A percentile compares a stretch with the other conserved stretches of the same genome.
These are phyloP conservation scores for Mortierella sp. DNA, from an alignment of 371 early-diverging fungal genomes.

Conservation along the genomic window DNA sequence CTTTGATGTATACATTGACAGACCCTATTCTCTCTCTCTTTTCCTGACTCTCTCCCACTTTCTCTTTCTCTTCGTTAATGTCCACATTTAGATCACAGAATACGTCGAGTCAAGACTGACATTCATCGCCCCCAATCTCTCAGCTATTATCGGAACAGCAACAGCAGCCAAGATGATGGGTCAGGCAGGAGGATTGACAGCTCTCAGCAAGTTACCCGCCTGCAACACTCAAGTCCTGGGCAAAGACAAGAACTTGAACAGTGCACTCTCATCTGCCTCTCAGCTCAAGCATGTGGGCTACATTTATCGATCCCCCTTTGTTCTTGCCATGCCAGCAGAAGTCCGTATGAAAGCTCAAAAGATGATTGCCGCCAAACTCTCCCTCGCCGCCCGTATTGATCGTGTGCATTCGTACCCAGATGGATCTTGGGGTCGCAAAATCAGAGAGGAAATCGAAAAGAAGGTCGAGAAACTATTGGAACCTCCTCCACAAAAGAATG, in stretches of 20 bases:
- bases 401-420: conserved; percentile 72
- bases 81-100: conserved; percentile 69
- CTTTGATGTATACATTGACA: no score
- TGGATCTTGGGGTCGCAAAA: conserved; percentile 74
- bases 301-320: conserved; percentile 80
- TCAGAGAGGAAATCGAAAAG: conserved; percentile 84
- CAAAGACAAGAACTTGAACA: conserved; percentile 68
- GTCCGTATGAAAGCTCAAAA: conserved; percentile 80
- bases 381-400: conserved; percentile 93
- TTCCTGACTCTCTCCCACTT: neutral
- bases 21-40: neutral
- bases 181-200: conserved; percentile 90
- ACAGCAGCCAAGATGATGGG: conserved; percentile 93
- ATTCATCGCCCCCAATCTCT: conserved; percentile 94
- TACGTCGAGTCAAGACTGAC: conserved; percentile 95
- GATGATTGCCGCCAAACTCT: conserved; percentile 83
- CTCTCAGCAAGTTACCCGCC: conserved; percentile 89
- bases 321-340: conserved; percentile 77
- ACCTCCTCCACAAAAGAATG: conserved; percentile 85
- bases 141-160: conserved; percentile 86
- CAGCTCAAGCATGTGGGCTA: conserved; percentile 83
- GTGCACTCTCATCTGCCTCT: conserved; percentile 82
- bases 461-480: conserved; percentile 88
- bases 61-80: neutral
- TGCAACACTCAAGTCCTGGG: conserved; percentile 85